A percentile compares a stretch with the other conserved stretches of the same genome.
These are phyloP conservation scores for Leucocoprinus sp. DNA, from an alignment of 768 basidiomycete genomes.

Conservation along the genomic window DNA sequence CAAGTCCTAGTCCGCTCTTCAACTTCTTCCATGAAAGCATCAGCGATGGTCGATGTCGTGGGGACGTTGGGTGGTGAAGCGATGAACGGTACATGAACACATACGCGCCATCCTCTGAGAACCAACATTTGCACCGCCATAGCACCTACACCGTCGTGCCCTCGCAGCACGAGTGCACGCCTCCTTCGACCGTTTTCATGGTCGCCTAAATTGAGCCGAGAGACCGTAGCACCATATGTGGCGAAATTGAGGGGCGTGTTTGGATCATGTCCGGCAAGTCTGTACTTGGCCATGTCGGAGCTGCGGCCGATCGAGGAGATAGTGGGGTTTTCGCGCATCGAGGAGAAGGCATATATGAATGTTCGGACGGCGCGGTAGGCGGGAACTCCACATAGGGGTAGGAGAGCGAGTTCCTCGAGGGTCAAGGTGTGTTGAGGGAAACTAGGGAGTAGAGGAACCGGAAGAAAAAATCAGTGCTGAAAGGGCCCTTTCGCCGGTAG, in stretches of 20 bases:
- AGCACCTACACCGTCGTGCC: constrained; percentile 69
- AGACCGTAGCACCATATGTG: constrained; percentile 9
- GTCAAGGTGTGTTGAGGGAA: constrained; percentile 23
- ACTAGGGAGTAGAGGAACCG: constrained; percentile 17
- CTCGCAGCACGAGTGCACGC: constrained; percentile 54
- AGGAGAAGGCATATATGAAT: constrained; percentile 40
- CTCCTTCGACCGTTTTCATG: constrained; percentile 21
- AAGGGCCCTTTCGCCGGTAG: not conserved
- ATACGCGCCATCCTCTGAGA: constrained; percentile 61
- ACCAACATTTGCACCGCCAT: constrained; percentile 74
- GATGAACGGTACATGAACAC: constrained; percentile 49
- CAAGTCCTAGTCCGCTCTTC: constrained; percentile 52
- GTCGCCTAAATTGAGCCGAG: constrained; percentile 11
- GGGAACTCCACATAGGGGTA: constrained; percentile 73
- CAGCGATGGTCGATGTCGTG: constrained; percentile 16
- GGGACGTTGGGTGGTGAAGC: constrained; percentile 19
- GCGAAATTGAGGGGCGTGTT: constrained; percentile 1
- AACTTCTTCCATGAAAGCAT: constrained; percentile 33
- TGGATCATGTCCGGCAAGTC: constrained; percentile 1
- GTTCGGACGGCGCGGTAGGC: constrained; percentile 78
- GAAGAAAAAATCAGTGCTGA: constrained; percentile 7
- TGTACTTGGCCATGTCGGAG: constrained; percentile 6
- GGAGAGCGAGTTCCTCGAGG: constrained; percentile 69
- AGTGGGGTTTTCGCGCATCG: constrained; percentile 13
- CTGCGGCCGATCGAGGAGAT: not conserved